Base-by-base conservation (phyloP, 140 eudicot species). In the Senecio squalidus region DNA sequence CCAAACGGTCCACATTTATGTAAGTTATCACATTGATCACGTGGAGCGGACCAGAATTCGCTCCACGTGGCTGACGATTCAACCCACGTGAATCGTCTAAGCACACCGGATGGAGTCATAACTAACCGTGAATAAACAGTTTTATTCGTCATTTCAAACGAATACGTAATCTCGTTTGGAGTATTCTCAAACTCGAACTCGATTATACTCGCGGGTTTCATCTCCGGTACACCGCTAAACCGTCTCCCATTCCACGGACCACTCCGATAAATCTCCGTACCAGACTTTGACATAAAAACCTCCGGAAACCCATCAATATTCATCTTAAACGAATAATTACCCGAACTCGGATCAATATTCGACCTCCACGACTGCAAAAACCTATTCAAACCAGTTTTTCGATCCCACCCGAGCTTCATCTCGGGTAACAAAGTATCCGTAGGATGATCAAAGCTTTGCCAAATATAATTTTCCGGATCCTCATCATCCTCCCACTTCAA, bases 171-270 rank as follows among this genome's bases (percentile, higher is more conserved):
- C 53, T 78, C 89, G 1, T 82, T 58, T 9, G 43, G 20, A 20
- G 74, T 45, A 25, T 40, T 28, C 0, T 7, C 13, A 34, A 82
- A 82, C 1, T 18, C 15, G 18, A 80, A 82, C 4, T 69, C 55
- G 18, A 85, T 55, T 5, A 36, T 36, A 5, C 0, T 17, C 6
- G 15, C 56, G 24, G 31, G 4, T 13, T 74, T 70, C 94, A 82
- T 80, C 55, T 82, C 84, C 16, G 93, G 95, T 0, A 85, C 86
- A 2, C 95, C 97, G 55, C 89, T 85, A 31, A 77, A 85, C 60
- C 86, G 40, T 23, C 36, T 39, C 4, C 95, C 95, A 33, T 85
- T 81, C 97, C 95, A 85, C 6, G 97, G 89, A 13, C 97, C 95
- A 33, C 86, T 82, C 47, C 93, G 63, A 46, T 80, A 85, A 6